These are phyloP conservation scores for Fusarium paranaense DNA, from an alignment of 2,329 filamentous ascomycete genomes.

Conservation along the genomic window DNA sequence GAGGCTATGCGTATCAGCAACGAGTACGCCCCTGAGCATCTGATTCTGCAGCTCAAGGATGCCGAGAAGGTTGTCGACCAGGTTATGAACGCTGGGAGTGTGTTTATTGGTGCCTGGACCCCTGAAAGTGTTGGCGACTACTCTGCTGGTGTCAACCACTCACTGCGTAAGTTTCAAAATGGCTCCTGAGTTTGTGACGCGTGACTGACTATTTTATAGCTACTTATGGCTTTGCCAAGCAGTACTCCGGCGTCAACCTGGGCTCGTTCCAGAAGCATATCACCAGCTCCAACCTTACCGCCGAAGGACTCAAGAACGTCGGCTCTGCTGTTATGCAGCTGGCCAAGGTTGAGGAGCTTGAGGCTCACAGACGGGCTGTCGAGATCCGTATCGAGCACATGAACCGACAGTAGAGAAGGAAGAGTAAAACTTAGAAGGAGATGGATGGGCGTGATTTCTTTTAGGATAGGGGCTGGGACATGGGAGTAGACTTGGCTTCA, in stretches of 20 bases:
- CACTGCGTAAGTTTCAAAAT: conserved; percentile 78
- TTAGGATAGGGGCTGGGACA: conserved; percentile 14
- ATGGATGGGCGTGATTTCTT: conserved; percentile 15
- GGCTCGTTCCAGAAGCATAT: conserved; percentile 98
- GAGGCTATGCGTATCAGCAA: conserved; percentile 89
- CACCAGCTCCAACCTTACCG: conserved; percentile 90
- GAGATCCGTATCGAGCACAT: conserved; percentile 78
- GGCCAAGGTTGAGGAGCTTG: conserved; percentile 92
- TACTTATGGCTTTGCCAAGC: conserved; percentile 97
- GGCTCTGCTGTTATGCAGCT: conserved; percentile 93
- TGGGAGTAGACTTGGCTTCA: conserved; percentile 25
- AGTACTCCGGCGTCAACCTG: conserved; percentile 97
- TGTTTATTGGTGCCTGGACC: conserved; percentile 96
- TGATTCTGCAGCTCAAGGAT: conserved; percentile 89
- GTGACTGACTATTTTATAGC: conserved; percentile 63
- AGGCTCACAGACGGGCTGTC: conserved; percentile 91
- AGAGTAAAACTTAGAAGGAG: conserved; percentile 19
- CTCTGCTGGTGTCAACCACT: conserved; percentile 97
- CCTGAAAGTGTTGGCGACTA: conserved; percentile 98
- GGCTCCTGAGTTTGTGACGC: not conserved
- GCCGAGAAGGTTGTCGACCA: conserved; percentile 79
- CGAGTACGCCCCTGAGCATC: conserved; percentile 93
- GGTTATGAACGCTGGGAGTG: conserved; percentile 93
- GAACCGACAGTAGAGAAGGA: conserved; percentile 46
- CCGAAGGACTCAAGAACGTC: conserved; percentile 86